phyloP scores from a whole-genome alignment of 495 filamentous ascomycete species.

The Neurospora terricola region DNA sequence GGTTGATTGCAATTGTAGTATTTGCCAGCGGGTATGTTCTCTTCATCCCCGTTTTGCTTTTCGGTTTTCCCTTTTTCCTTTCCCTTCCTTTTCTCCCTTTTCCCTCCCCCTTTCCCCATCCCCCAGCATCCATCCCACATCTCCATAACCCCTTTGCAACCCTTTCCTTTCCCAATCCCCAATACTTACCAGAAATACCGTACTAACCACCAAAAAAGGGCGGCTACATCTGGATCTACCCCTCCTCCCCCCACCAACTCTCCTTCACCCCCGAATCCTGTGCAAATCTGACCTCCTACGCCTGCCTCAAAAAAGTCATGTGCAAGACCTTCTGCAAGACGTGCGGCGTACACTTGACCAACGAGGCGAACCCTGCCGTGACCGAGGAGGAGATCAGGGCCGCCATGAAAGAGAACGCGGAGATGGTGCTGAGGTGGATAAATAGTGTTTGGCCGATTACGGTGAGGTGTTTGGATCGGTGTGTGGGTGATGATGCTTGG shows the following conservation, averaged over 20 bases:
- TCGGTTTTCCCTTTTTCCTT: too few species aligned
- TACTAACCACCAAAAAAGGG: slow-evolving; percentile 6
- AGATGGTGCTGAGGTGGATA: slow-evolving; percentile 6
- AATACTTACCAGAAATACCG: too few species aligned
- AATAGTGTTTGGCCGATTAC: background rate
- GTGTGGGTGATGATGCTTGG: slow-evolving; percentile 16
- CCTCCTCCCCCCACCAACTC: slow-evolving; percentile 4
- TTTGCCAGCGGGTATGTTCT: slow-evolving; percentile 29
- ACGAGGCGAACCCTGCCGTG: slow-evolving; percentile 7
- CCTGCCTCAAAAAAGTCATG: slow-evolving; percentile 16
- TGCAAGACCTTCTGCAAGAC: slow-evolving; percentile 34
- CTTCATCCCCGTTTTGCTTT: too few species aligned
- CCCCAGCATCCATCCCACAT: too few species aligned
- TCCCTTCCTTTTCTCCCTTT: background rate
- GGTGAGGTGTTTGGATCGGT: slow-evolving; percentile 19
- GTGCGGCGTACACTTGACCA: slow-evolving; percentile 29
- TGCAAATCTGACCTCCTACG: slow-evolving; percentile 24
- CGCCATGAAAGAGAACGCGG: slow-evolving; percentile 3
- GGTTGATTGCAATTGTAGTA: slow-evolving; percentile 36
- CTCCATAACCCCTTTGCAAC: too few species aligned
- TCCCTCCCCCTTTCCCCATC: too few species aligned
- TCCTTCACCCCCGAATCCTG: slow-evolving; percentile 24
- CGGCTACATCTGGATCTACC: slow-evolving; percentile 29
- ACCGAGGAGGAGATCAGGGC: slow-evolving; percentile 13
- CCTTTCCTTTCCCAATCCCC: too few species aligned